A percentile compares a stretch with the other conserved stretches of the same genome.
phyloP scores from a whole-genome alignment of 1,284 basidiomycete species.

The Inonotus hispidus region DNA sequence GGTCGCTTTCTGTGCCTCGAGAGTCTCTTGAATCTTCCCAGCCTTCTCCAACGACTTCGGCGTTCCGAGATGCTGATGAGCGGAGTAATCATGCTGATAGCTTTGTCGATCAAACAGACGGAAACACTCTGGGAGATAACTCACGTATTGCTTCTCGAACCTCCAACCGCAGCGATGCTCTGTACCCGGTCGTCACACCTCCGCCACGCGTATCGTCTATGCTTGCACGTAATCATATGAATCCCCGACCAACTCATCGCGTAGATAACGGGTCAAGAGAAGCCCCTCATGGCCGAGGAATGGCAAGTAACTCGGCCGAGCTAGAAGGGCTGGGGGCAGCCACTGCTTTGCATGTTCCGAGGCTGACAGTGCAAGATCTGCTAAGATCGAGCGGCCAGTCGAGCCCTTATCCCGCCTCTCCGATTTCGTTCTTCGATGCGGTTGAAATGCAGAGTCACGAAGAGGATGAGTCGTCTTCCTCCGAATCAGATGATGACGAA shows the following conservation, averaged over 20 bases:
- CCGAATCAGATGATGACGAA: conserved; percentile 43
- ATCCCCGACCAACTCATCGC: conserved; percentile 8
- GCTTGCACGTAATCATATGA: conserved; percentile 23
- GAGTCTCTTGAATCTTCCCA: conserved; percentile 53
- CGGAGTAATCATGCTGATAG: conserved; percentile 25
- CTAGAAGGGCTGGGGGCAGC: conserved; percentile 11
- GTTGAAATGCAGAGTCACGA: conserved; percentile 64
- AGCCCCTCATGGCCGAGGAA: not conserved
- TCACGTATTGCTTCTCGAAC: conserved; percentile 48
- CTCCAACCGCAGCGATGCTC: conserved; percentile 38
- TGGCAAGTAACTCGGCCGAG: not conserved
- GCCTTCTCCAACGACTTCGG: conserved; percentile 60
- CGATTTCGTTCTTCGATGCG: conserved; percentile 68
- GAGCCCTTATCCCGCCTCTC: conserved; percentile 52
- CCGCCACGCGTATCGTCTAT: conserved; percentile 49
- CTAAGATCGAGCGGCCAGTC: conserved; percentile 24
- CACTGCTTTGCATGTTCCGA: conserved; percentile 3
- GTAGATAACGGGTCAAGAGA: conserved; percentile 19
- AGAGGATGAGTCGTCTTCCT: conserved; percentile 45
- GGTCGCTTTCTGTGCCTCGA: conserved; percentile 27
- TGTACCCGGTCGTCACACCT: conserved; percentile 37
- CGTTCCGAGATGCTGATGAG: conserved; percentile 56
- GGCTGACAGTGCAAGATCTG: not conserved
- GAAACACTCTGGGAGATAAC: conserved; percentile 23
- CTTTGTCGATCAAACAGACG: conserved; percentile 14